Base-by-base conservation (phyloP, 2,329 filamentous ascomycete species). In the Aspergillus proliferans region DNA sequence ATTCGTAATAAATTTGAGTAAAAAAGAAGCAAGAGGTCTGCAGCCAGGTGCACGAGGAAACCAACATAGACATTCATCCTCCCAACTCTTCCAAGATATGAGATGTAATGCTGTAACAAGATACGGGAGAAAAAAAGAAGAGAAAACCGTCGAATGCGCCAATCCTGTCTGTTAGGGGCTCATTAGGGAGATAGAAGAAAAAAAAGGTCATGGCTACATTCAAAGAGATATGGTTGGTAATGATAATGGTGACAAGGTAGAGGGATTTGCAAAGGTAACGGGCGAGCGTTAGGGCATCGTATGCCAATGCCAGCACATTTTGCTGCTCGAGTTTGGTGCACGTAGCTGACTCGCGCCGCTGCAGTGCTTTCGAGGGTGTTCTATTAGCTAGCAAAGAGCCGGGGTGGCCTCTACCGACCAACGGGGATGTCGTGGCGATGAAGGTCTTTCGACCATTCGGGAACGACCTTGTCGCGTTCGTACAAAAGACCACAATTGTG, bases 401-500 rank as follows among this genome's bases (percentile, higher is more conserved):
- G 8, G 45, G 19, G 33, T 45, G 28, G 18, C 28, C 7, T 44
- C 42, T 49, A 67, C 52, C 70, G 63, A 44, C 65, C 63, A 44
- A 72, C 53, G 18, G 70, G 68, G 30, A 71, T 52, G 45, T 73
- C 69, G 51, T 71, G 66, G 47, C 67, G 67, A 63, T 90, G 88
- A 43, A 92, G 75, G 52, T 84, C 81, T 63, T 83, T 83, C 3
- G 83, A 83, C 84, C 85, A 90, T 24, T 83, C 81, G 7, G 92
- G 91, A 0, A 95, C 77, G 56, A 85, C 84, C 70, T 88, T 86
- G 69, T 94, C 88, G 47, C 89, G 85, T 71, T 96, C 92, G 66
- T 87, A 96, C 18, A 92, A 73, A 58, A 91, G 85, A 49, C 90
- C 92, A 67, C 92, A 97, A 67, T 95, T 96, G 70, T 91, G 87